A percentile compares a stretch with the other conserved stretches of the same genome.
phyloP scores from a whole-genome alignment of 2,329 filamentous ascomycete species.

The Zymoseptoria brevis region DNA sequence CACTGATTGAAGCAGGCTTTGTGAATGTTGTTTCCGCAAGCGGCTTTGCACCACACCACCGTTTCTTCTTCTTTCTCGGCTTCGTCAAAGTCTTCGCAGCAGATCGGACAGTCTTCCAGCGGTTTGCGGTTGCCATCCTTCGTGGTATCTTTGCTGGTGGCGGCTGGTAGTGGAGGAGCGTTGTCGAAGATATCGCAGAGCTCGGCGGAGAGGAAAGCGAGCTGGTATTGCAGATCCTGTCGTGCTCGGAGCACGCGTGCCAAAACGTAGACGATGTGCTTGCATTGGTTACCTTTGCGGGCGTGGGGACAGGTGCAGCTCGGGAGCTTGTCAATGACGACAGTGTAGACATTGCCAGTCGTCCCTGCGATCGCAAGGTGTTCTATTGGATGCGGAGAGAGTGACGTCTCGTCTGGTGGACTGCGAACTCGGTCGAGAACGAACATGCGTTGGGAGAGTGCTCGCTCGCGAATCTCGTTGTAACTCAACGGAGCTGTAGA shows the following conservation, averaged over 20 bases:
- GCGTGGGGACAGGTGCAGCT: slow-evolving; percentile 27
- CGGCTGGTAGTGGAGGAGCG: slow-evolving; percentile 44
- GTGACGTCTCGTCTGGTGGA: not conserved
- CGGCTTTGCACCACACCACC: slow-evolving; percentile 52
- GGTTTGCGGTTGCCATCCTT: slow-evolving; percentile 48
- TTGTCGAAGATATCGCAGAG: slow-evolving; percentile 49
- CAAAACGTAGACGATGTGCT: slow-evolving; percentile 57
- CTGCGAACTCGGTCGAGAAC: slow-evolving; percentile 22
- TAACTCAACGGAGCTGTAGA: slow-evolving; percentile 16
- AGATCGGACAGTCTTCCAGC: slow-evolving; percentile 53
- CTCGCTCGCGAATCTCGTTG: slow-evolving; percentile 20
- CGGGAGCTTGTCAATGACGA: slow-evolving; percentile 46
- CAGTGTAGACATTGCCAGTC: slow-evolving; percentile 56
- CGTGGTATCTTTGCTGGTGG: slow-evolving; percentile 15
- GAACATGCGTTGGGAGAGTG: slow-evolving; percentile 28
- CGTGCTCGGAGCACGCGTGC: slow-evolving; percentile 51
- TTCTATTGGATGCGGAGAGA: slow-evolving; percentile 41
- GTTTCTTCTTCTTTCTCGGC: slow-evolving; percentile 27
- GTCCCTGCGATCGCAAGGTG: slow-evolving; percentile 51
- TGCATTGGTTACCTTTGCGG: slow-evolving; percentile 47
- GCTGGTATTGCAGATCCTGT: slow-evolving; percentile 49
- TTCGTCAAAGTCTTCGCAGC: slow-evolving; percentile 32
- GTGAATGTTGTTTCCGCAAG: slow-evolving; percentile 57
- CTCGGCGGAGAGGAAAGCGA: slow-evolving; percentile 53
- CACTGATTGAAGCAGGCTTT: slow-evolving; percentile 50